Evolutionary conservation across 169 alveolate genomes (phyloP), one percentile per base, ranked within the genome.

Genomic region (Cryptosporidium canis): DNA sequence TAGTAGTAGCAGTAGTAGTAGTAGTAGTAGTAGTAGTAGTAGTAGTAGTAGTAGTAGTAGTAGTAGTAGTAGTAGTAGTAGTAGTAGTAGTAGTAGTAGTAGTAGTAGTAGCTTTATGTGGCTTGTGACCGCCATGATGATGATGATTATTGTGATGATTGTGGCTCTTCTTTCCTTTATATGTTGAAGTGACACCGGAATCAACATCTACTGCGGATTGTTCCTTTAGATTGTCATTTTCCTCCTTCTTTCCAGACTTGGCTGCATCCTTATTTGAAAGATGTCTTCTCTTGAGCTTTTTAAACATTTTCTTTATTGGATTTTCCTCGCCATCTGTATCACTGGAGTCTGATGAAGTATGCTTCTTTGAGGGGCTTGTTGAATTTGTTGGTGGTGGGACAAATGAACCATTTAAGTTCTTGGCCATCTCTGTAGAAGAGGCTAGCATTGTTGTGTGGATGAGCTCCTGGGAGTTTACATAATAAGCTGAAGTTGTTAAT

Each of bases 121-220:
- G 64, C 12, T 70, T 70, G 9, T n/a, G 33, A 4, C 66, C 67
- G 3, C 43, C 35, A 33, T 70, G 67, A 27, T 70, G 84, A 70
- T 70, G 83, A 48, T 67, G 12, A 27, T 67, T 64, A 47, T 67
- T 66, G 37, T 70, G 84, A 70, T 29, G 53, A 51, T 48, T 41
- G 21, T 67, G 45, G 5, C 37, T 39, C 12, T 53, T 47, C 45
- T 48, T 48, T 11, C 63, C 47, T 31, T 70, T 45, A 29, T 7
- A 8, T 8, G 47, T 53, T 16, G 64, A 18, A 3, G 64, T 48
- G 12, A 29, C 53, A 53, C 31, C 51, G 6, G 18, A 41, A 21
- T 44, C 9, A 0, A 43, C 27, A 0, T 16, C 27, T 29, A 43
- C 18, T 3, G 16, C 47, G 1, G 55, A 44, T 1, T 5, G 14